phyloP scores from a whole-genome alignment of 345 rosid species.

The Eucalyptus victrix region DNA sequence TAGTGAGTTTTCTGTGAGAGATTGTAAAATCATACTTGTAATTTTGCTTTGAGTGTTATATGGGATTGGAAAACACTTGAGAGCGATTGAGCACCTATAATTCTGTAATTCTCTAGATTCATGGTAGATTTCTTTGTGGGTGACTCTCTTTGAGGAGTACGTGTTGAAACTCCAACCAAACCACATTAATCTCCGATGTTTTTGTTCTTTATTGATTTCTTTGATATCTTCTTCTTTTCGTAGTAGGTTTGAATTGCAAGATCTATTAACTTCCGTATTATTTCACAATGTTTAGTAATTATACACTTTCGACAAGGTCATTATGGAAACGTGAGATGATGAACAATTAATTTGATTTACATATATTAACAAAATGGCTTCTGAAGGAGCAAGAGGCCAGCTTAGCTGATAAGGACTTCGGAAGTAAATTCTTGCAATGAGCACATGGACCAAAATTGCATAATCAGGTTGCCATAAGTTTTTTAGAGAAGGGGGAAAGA shows the following conservation, averaged over 20 bases:
- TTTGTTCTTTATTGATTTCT: background rate
- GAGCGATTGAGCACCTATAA: background rate
- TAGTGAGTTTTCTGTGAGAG: background rate
- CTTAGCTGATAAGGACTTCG: background rate
- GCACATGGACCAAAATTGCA: background rate
- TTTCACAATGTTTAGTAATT: background rate
- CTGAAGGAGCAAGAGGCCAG: background rate
- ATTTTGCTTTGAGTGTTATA: background rate
- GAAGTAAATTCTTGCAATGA: background rate
- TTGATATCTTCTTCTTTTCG: background rate
- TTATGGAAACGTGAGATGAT: background rate
- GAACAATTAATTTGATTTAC: background rate
- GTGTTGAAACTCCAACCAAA: background rate
- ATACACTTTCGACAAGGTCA: background rate
- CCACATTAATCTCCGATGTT: background rate
- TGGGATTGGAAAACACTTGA: background rate
- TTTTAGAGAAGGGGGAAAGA: background rate
- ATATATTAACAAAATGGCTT: background rate
- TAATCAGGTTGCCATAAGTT: background rate
- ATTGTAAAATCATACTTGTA: background rate
- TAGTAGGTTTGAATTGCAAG: background rate
- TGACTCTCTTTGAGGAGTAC: background rate
- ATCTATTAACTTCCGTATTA: background rate
- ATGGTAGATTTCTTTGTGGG: background rate
- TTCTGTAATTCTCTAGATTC: background rate